Percentiles rank a stretch among this genome's conserved stretches.
These are phyloP conservation scores for Dictyostelium brefeldianum DNA, from an alignment of 78 protist genomes.

Conservation along the genomic window DNA sequence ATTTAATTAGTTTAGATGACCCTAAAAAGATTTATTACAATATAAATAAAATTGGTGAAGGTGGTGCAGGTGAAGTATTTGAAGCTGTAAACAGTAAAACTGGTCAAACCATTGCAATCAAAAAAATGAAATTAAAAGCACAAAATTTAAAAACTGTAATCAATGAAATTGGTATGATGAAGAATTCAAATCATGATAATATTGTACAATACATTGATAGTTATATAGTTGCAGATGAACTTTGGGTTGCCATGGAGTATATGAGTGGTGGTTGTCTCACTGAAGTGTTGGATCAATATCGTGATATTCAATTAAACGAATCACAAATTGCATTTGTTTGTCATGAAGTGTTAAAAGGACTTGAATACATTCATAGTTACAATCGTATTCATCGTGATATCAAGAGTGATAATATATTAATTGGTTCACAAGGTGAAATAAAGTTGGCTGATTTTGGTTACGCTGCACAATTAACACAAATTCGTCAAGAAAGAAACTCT, in stretches of 20 bases:
- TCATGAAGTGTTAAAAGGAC: slow-evolving; percentile 56
- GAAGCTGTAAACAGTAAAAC: slow-evolving; percentile 55
- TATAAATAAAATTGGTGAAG: slow-evolving; percentile 89
- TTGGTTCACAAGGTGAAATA: slow-evolving; percentile 73
- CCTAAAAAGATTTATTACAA: slow-evolving; percentile 82
- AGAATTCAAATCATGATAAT: slow-evolving; percentile 70
- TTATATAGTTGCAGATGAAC: slow-evolving; percentile 73
- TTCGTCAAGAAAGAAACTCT: slow-evolving; percentile 75
- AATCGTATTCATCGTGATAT: slow-evolving; percentile 92
- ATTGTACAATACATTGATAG: slow-evolving; percentile 86
- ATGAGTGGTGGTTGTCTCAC: slow-evolving; percentile 89
- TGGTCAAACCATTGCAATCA: slow-evolving; percentile 81
- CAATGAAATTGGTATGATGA: slow-evolving; percentile 88
- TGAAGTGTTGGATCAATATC: slow-evolving; percentile 83
- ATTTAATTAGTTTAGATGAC: slow-evolving; percentile 77
- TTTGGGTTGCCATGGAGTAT: slow-evolving; percentile 89
- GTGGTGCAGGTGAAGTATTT: slow-evolving; percentile 90
- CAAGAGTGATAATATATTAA: slow-evolving; percentile 86
- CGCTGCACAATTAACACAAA: slow-evolving; percentile 78
- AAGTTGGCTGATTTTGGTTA: slow-evolving; percentile 93
- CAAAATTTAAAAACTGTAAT: slow-evolving; percentile 67
- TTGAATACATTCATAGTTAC: slow-evolving; percentile 74
- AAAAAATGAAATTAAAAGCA: slow-evolving; percentile 84
- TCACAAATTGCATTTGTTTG: slow-evolving; percentile 79
- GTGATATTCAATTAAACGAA: slow-evolving; percentile 76